Evolutionary conservation across 345 rosid genomes (phyloP).

Genomic region (Laguncularia racemosa): DNA sequence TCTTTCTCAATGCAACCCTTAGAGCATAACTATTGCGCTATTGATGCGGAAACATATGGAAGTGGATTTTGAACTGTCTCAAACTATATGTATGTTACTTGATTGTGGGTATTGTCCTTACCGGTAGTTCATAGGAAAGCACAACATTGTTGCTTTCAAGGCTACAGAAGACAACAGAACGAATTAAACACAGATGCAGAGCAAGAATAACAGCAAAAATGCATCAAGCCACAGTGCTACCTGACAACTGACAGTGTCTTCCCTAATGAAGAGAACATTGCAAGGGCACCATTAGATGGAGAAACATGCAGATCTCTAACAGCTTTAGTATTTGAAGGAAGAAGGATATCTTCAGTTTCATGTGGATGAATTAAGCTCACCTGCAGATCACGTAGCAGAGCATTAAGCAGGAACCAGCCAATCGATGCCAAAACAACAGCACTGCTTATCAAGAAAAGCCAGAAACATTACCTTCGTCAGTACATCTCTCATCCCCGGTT

Average conservation of each 20-base stretch:
- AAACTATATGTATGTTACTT: slow-evolving; percentile 1
- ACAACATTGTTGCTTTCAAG: slow-evolving; percentile 63
- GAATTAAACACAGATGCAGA: slow-evolving; percentile 8
- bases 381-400: slow-evolving; percentile 29
- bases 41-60: no score
- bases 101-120: slow-evolving; percentile 14
- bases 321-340: slow-evolving; percentile 52
- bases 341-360: slow-evolving; percentile 57
- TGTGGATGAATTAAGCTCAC: slow-evolving; percentile 53
- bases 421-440: no score
- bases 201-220: neutral
- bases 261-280: slow-evolving; percentile 69
- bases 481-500: slow-evolving; percentile 40
- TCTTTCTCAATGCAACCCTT: no score
- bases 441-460: neutral
- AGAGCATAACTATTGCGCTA: no score
- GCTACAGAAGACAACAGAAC: slow-evolving; percentile 29
- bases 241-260: slow-evolving; percentile 72
- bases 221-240: slow-evolving; percentile 17
- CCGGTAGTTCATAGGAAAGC: slow-evolving; percentile 69
- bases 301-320: slow-evolving; percentile 74
- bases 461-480: slow-evolving; percentile 62
- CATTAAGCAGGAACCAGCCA: neutral
- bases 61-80: no score
- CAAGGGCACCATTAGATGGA: slow-evolving; percentile 46